These are phyloP conservation scores for Pseudoturritis turrita DNA, from an alignment of 345 rosid species.

Conservation along the genomic window DNA sequence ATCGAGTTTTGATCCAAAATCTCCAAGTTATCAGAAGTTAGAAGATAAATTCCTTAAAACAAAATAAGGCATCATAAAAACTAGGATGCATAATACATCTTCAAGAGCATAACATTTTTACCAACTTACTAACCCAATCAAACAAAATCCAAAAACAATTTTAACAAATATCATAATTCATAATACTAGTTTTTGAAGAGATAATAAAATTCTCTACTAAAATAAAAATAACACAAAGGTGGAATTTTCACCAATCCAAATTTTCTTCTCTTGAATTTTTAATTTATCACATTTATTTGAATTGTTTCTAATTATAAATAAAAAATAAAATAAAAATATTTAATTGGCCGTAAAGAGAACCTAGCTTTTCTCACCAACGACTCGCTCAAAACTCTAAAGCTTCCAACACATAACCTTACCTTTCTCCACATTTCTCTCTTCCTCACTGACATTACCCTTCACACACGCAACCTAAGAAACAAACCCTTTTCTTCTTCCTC, in stretches of 20 bases:
- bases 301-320: background rate
- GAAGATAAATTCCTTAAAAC: too few species aligned
- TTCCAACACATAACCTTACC: background rate
- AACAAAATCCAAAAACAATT: too few species aligned
- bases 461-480: slow-evolving; percentile 5
- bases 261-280: background rate
- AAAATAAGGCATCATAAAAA: too few species aligned
- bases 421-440: slow-evolving; percentile 28
- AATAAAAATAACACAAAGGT: background rate
- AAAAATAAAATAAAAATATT: background rate
- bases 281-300: background rate
- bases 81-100: too few species aligned
- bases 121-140: too few species aligned
- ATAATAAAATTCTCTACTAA: background rate
- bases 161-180: too few species aligned
- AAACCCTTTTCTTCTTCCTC: slow-evolving; percentile 17
- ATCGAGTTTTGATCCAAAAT: too few species aligned
- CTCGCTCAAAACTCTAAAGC: slow-evolving; percentile 19
- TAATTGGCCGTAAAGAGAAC: background rate
- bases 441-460: slow-evolving; percentile 17
- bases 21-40: too few species aligned
- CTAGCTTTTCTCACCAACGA: slow-evolving; percentile 24
- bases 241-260: background rate
- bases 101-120: too few species aligned
- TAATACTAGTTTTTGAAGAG: background rate